Conservation (phyloP, 345 rosid species). For the Excoecaria agallocha region DNA sequence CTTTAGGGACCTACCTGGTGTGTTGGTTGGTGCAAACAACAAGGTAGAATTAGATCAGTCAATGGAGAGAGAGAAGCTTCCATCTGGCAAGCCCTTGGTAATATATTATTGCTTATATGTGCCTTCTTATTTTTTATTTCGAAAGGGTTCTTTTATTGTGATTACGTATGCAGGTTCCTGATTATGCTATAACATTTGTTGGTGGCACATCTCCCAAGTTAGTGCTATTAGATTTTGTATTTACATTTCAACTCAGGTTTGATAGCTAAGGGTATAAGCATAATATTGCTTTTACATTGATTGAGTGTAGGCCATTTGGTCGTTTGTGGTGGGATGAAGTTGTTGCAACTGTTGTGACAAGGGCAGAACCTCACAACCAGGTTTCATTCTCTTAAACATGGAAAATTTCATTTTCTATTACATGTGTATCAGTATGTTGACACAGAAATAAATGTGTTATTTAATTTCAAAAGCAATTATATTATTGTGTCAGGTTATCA, state of each 20-base stretch:
- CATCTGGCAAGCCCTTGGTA: slow-evolving; percentile 45
- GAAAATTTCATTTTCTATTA: not conserved
- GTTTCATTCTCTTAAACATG: not conserved
- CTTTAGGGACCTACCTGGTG: slow-evolving; percentile 40
- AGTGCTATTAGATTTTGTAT: slow-evolving; percentile 1
- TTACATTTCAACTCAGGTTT: not conserved
- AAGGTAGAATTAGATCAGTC: slow-evolving; percentile 26
- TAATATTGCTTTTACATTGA: not conserved
- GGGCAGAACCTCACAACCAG: slow-evolving; percentile 47
- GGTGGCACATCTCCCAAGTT: slow-evolving; percentile 32
- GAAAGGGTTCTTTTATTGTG: not conserved
- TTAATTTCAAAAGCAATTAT: not conserved
- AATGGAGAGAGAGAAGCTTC: slow-evolving; percentile 27
- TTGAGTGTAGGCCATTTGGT: slow-evolving; percentile 37
- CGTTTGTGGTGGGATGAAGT: slow-evolving; percentile 41
- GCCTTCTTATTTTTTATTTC: not conserved
- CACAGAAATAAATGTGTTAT: not conserved
- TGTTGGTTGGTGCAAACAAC: slow-evolving; percentile 29
- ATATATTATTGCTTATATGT: not conserved
- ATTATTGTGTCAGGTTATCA: slow-evolving; percentile 6
- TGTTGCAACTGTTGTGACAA: slow-evolving; percentile 40
- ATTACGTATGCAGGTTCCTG: slow-evolving; percentile 36
- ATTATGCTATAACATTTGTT: slow-evolving; percentile 33
- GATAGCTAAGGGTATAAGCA: not conserved
- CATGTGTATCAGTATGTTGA: not conserved